phyloP scores from a whole-genome alignment of 345 rosid species.

The Rhizophora apiculata region DNA sequence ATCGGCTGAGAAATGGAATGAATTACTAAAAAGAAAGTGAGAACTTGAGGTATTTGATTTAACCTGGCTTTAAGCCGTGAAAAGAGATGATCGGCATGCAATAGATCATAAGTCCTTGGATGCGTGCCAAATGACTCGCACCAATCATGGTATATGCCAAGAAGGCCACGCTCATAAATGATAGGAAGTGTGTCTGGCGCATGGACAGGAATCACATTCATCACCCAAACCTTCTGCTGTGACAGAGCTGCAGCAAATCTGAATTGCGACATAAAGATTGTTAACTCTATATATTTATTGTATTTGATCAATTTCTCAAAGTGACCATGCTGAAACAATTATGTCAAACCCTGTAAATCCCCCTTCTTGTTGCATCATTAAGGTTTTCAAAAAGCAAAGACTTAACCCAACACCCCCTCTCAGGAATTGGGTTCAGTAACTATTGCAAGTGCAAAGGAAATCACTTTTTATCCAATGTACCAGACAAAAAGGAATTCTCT shows the following conservation, averaged over 20 bases:
- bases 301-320: too few species aligned
- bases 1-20: not conserved
- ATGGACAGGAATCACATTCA: constrained; percentile 86
- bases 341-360: too few species aligned
- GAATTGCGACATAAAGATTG: constrained; percentile 20
- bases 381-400: too few species aligned
- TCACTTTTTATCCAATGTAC: too few species aligned
- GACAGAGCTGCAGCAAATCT: constrained; percentile 88
- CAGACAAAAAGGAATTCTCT: too few species aligned
- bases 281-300: not conserved
- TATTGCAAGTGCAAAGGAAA: too few species aligned
- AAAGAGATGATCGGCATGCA: constrained; percentile 93
- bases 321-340: too few species aligned
- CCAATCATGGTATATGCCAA: constrained; percentile 94
- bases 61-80: constrained; percentile 93
- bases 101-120: constrained; percentile 93
- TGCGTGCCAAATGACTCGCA: constrained; percentile 86
- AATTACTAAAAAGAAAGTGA: not conserved
- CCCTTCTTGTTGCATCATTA: too few species aligned
- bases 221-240: constrained; percentile 80
- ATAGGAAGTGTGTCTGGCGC: constrained; percentile 91
- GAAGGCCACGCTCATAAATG: constrained; percentile 74
- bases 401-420: too few species aligned
- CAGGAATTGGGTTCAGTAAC: too few species aligned
- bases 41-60: not conserved